Base-by-base conservation (phyloP, 2,329 filamentous ascomycete species). In the Ophiostoma fasciatum region DNA sequence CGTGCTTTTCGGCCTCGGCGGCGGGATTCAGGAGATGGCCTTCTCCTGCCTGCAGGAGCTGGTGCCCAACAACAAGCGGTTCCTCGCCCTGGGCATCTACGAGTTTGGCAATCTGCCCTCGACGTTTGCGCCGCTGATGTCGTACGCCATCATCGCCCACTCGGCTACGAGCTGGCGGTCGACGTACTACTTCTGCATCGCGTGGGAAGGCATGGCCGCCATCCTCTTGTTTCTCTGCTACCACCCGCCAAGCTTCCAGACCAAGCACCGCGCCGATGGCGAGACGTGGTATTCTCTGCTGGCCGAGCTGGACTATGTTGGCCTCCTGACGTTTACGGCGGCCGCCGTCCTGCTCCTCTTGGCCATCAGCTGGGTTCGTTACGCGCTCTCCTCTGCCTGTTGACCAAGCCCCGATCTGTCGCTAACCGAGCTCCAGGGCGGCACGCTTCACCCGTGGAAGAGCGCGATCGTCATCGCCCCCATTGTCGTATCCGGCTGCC, bases 21-120 rank as follows among this genome's bases (percentile, higher is more conserved):
- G 51, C 10, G 56, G 56, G 2, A 55, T 61, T 38, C 50, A 56
- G 22, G 57, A 61, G 39, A 58, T 58, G 56, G 48, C 51, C 5
- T 60, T 56, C 40, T 55, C 44, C 8, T 47, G 45, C 26, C 44
- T 46, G 7, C 44, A 55, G 42, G 57, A 58, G 41, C 50, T 58
- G 21, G 53, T 57, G n/a, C 54, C 54, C 7, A 53, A 48, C 38
- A 51, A 48, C 35, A 51, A 49, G 29, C 50, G 55, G 12, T 51
- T 55, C 29, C 39, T 48, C 11, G 52, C 51, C 1, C 45, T 57
- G 2, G 41, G 39, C n/a, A 19, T 52, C 32, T 52, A 51, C 45
- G 49, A 48, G 21, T 26, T 51, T 13, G 50, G 50, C 14, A 53
- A 55, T 38, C 45, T 50, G 44, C 33, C 54, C n/a, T 45, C 45